Evolutionary conservation across 805 yeast genomes (phyloP), one percentile per base, ranked within the genome.

Genomic region (Starmera caribaea): DNA sequence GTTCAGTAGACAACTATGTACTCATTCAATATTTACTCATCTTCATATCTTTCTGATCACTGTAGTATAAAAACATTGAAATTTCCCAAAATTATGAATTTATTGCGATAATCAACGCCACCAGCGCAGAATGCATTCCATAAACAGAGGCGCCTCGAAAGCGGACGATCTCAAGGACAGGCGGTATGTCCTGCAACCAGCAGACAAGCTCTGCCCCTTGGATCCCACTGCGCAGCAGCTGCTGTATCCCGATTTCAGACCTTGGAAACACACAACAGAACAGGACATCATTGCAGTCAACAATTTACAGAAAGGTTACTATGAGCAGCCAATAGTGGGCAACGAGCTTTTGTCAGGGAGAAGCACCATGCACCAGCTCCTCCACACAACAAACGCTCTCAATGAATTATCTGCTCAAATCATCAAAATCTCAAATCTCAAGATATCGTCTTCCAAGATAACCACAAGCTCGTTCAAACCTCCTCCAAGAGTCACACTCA

Each of bases 401-500:
- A 68, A 74, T 27, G 75, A 76, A 9, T 61, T 76, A 9, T 67
- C 74, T 3, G 54, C 62, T 34, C 67, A 71, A 39, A 60, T 78
- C 48, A 56, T 69, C 37, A 62, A 62, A 38, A 67, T 82, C 5
- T 62, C 76, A 48, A 62, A 65, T n/a, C 58, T 64, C 33, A 64
- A 81, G 30, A 62, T 68, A 24, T 54, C 63, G 16, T 55, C 66
- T 41, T 73, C 71, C 49, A 63, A 66, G 34, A 62, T 78, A 12
- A 56, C 61, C 3, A 61, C 71, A 10, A 65, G 79, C 3, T 67
- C 76, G 6, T 85, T 78, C 62, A 79, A 75, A 45, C 84, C 90
- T 6, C 95, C 95, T 1, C 89, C 95, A 11, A 66, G 96, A 45
- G 95, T 90, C 24, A 90, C 96, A 0, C 59, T 90, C 27, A 89